These are phyloP conservation scores for Beauveria sp. DNA, from an alignment of 2,329 filamentous ascomycete genomes.

Conservation along the genomic window DNA sequence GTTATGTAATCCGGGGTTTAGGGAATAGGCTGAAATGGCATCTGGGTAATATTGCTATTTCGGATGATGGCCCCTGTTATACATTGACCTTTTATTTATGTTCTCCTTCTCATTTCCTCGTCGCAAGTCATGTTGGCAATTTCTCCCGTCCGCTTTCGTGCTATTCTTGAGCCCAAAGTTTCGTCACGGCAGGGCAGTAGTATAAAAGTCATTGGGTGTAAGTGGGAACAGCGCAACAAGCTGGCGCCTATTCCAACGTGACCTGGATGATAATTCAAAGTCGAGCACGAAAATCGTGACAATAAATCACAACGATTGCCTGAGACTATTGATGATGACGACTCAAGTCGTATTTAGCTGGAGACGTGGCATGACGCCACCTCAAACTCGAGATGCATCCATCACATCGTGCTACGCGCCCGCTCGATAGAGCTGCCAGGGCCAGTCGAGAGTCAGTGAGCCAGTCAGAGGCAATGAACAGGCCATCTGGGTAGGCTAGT, in stretches of 20 bases:
- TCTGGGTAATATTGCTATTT: no score
- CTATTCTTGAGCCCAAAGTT: no score
- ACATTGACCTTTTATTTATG: no score
- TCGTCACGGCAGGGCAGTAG: not conserved
- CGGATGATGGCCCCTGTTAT: no score
- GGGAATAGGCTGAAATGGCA: not conserved
- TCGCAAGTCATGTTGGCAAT: no score
- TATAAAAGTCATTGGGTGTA: not conserved
- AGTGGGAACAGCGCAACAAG: not conserved
- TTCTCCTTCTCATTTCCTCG: no score
- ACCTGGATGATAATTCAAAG: not conserved
- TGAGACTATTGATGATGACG: not conserved
- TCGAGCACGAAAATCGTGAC: no score
- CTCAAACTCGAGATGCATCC: not conserved
- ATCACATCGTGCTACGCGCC: not conserved
- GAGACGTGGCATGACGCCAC: conserved; percentile 1
- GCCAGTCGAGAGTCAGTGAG: not conserved
- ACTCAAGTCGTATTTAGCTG: not conserved
- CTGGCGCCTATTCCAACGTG: not conserved
- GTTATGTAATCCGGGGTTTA: conserved; percentile 10
- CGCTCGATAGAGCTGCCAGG: not conserved
- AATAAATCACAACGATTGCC: not conserved
- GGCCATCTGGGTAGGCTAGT: not conserved
- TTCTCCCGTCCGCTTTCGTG: no score
- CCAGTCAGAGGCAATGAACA: not conserved